Base-by-base conservation (phyloP, 2,329 filamentous ascomycete species). In the Paraphaeosphaeria sporulosa region DNA sequence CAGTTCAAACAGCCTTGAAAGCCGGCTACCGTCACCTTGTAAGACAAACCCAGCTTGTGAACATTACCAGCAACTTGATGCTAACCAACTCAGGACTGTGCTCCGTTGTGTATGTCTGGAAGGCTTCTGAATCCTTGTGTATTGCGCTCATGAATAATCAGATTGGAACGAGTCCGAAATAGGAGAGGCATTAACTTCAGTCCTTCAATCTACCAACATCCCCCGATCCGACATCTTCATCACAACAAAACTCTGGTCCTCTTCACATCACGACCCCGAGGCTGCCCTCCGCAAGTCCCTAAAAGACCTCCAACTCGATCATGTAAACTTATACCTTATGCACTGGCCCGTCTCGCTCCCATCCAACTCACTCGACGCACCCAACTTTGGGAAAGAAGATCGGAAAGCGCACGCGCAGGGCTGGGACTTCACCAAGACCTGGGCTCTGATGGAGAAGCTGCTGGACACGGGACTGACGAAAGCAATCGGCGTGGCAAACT, bases 191-290 rank as follows among this genome's bases (percentile, higher is more conserved):
- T 38, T 63, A 17, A 38, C 58, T 34, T 58, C 13, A 49, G 58
- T 19, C 58, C 42, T 93, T 79, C 86, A 87, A 73, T 82, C 85
- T 44, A 83, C 84, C 23, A 85, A 85, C 47, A 76, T 91, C 2
- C 85, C 88, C 4, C 85, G 90, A 23, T 83, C 86, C 61, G 80
- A 88, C 71, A 86, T 93, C 68, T 93, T 85, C 80, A 81, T 93
- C 61, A 94, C 91, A 43, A 92, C 90, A 67, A 95, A 94, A 84
- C 86, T 94, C 53, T 87, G 91, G 83, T 93, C 93, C 82, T 85
- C 88, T 49, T 89, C 88, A 83, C 84, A 85, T 66, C 58, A 70
- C 27, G 64, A 74, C 55, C 89, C 90, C 10, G 78, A 84, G 59
- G 76, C 82, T 55, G 87, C 87, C 57, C 82, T 87, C 42, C 81